A percentile compares a stretch with the other conserved stretches of the same genome.
Conservation (phyloP, 805 yeast species). For the baker's yeast (Saccharomyces cerevisiae) region DNA sequence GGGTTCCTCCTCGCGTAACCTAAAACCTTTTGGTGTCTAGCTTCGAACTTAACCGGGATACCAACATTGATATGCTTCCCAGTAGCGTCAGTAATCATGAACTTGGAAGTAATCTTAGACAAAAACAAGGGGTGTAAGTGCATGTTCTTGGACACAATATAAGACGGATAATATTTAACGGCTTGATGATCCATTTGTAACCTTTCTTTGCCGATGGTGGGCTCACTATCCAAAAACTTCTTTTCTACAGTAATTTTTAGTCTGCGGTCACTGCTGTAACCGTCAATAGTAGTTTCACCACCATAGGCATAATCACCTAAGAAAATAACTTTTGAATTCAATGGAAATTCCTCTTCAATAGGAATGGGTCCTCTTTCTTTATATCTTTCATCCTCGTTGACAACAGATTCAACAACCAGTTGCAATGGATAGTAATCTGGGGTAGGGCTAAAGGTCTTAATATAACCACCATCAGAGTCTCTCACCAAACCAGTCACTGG, state of each 20-base stretch:
- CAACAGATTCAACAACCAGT: slow-evolving; percentile 65
- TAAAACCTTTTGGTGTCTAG: slow-evolving; percentile 68
- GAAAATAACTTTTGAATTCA: slow-evolving; percentile 61
- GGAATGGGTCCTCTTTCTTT: slow-evolving; percentile 67
- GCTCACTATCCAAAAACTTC: slow-evolving; percentile 43
- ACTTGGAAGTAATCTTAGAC: slow-evolving; percentile 70
- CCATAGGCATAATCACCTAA: slow-evolving; percentile 88
- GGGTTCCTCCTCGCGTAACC: slow-evolving; percentile 69
- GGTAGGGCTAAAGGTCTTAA: slow-evolving; percentile 55
- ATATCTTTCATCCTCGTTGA: slow-evolving; percentile 66
- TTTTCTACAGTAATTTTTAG: slow-evolving; percentile 48
- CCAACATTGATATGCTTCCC: slow-evolving; percentile 63
- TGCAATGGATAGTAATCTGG: slow-evolving; percentile 66
- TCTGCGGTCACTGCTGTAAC: slow-evolving; percentile 41
- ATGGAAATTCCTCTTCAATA: slow-evolving; percentile 74
- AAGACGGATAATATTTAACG: slow-evolving; percentile 56
- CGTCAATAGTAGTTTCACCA: slow-evolving; percentile 59
- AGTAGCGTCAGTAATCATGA: slow-evolving; percentile 46
- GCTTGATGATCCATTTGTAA: slow-evolving; percentile 48
- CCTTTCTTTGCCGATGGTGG: slow-evolving; percentile 54
- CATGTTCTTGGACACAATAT: slow-evolving; percentile 51
- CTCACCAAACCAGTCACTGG: slow-evolving; percentile 74
- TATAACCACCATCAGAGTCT: slow-evolving; percentile 61
- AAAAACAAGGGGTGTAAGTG: slow-evolving; percentile 56
- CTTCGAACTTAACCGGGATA: slow-evolving; percentile 74